Evolutionary conservation across 306 rosid species (phyloP), one percentile per base, ranked within the genome.

Genomic region (Vachellia pachyceras): DNA sequence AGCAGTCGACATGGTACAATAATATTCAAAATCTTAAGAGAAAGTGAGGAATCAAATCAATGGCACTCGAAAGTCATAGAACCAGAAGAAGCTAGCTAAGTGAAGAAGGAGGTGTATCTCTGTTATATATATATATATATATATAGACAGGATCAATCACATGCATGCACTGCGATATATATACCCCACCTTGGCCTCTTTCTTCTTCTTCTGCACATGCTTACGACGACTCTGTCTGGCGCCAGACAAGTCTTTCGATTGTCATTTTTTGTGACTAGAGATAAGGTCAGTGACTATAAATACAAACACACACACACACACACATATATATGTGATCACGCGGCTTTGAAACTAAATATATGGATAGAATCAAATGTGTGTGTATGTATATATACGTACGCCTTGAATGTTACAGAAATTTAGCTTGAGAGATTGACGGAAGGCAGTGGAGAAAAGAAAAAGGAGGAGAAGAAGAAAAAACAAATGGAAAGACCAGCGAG

Each of bases 1-100:
- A 29, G 88, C 84, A 85, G 87, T 87, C 75, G 87, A 80, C 96
- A 89, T 87, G n/a, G 65, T 18, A 40, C 29, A 50, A 69, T 23
- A 58, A 49, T 29, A 0, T n/a, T 76, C 44, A 73, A 12, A 52
- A 61, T 50, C 61, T 20, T 29, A 29, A 1, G 33, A 29, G 33
- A 29, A 29, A 29, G 33, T 29, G 33, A 29, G 33, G 33, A 11
- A 47, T 65, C 75, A 72, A 25, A 54, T 14, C 5, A 36, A 1
- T 15, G 6, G 68, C 40, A 39, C 54, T 10, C 33, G 15, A 67
- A 40, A 18, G 25, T 54, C 33, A 29, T 1, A 18, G 12, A 39
- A 57, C 2, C 65, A 47, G 42, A 13, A 47, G 29, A 49, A 49
- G 55, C 55, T 49, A 49, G 33, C 33, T 69, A 75, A 65, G 64